Percentiles rank a stretch among this genome's conserved stretches.
Evolutionary conservation across 768 basidiomycete genomes (phyloP).

Genomic region (Serendipita sp.): DNA sequence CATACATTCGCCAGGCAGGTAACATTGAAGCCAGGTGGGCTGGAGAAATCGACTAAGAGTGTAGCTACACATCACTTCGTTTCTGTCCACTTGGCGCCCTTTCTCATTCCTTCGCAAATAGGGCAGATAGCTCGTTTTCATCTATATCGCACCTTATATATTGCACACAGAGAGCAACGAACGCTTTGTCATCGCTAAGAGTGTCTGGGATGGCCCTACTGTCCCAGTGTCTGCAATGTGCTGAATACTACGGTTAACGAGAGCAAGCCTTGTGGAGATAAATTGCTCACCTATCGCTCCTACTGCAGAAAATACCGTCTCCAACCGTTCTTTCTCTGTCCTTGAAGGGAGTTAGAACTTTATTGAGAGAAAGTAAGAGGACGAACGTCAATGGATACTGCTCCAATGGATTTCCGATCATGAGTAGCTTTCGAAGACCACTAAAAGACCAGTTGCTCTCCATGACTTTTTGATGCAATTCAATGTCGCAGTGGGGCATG

Average conservation of each 20-base stretch:
- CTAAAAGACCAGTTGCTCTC: not conserved
- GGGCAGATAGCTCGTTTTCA: not conserved
- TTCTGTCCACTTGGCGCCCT: not conserved
- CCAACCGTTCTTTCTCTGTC: not conserved
- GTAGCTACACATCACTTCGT: not conserved
- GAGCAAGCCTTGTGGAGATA: not conserved
- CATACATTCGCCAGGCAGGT: not conserved
- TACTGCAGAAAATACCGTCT: not conserved
- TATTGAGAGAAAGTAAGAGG: not conserved
- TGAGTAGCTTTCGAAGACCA: not conserved
- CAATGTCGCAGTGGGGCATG: constrained; percentile 1
- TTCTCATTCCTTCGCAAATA: not conserved
- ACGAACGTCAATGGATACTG: not conserved
- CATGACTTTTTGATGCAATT: not conserved
- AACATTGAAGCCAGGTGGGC: not conserved
- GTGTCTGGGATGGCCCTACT: not conserved
- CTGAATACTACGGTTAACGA: not conserved
- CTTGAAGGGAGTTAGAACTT: not conserved
- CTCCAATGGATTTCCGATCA: not conserved
- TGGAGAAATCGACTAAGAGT: not conserved
- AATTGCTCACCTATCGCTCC: not conserved
- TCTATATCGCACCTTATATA: not conserved
- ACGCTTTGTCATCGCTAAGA: not conserved
- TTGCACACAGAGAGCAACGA: not conserved
- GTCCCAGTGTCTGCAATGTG: not conserved